Conservation (phyloP, 345 rosid genomes). For the Euphorbia pulcherrima region DNA sequence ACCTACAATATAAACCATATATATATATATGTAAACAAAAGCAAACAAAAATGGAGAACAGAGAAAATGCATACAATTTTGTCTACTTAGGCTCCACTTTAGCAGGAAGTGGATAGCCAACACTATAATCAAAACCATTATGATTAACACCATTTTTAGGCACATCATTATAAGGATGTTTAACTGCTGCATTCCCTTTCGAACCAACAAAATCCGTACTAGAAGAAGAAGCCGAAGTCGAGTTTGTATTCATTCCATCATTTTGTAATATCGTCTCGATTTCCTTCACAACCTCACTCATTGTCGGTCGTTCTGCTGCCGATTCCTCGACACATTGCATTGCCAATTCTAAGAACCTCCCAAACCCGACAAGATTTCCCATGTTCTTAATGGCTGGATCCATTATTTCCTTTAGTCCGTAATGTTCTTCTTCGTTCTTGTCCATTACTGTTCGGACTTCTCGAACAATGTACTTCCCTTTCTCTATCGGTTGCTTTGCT, state of each 20-base stretch:
- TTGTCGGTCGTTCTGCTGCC: slow-evolving; percentile 75
- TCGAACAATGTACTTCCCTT: slow-evolving; percentile 83
- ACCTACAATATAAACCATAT: background rate
- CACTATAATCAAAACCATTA: slow-evolving; percentile 61
- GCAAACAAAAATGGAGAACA: background rate
- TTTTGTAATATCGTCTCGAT: slow-evolving; percentile 68
- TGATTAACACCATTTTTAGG: slow-evolving; percentile 38
- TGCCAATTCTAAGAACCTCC: slow-evolving; percentile 62
- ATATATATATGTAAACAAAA: background rate
- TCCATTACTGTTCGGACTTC: slow-evolving; percentile 56
- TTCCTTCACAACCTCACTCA: slow-evolving; percentile 76
- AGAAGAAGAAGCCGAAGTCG: slow-evolving; percentile 82
- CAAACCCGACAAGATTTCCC: slow-evolving; percentile 48
- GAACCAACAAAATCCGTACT: slow-evolving; percentile 60
- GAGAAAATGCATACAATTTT: background rate
- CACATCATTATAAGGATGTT: slow-evolving; percentile 44
- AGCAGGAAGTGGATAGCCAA: slow-evolving; percentile 54
- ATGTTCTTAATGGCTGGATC: slow-evolving; percentile 54
- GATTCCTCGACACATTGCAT: slow-evolving; percentile 84
- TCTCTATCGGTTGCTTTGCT: slow-evolving; percentile 80
- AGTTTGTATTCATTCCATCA: slow-evolving; percentile 63
- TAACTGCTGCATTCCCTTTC: slow-evolving; percentile 35
- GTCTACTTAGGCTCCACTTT: slow-evolving; percentile 66
- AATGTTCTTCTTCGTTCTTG: slow-evolving; percentile 50
- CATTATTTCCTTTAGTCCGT: slow-evolving; percentile 61